Evolutionary conservation across 805 yeast species (phyloP), one percentile per base, ranked within the genome.

Genomic region (Kazachstania bromeliacearum): DNA sequence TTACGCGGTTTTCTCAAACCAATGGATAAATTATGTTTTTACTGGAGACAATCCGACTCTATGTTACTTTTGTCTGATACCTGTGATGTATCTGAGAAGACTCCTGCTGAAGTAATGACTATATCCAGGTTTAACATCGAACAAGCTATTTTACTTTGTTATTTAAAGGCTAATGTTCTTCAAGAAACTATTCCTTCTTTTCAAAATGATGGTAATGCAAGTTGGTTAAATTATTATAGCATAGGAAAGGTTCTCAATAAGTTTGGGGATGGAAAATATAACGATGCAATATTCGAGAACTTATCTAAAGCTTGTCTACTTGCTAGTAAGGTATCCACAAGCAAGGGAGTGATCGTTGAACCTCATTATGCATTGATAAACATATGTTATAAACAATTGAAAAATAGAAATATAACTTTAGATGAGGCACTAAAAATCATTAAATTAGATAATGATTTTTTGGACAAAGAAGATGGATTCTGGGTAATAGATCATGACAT

Each of bases 311-410:
- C 85, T 0, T 71, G 79, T 39, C 30, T 39, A 0, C 36, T 67
- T 4, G 73, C 79, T 0, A 43, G 49, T 7, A 55, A 49, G 5
- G 25, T 30, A 6, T 50, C 62, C 2, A 54, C 69, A 2, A 46
- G 57, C 4, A 63, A 65, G 33, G 92, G 81, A 27, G 68, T 71
- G 1, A 63, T 79, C 2, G 60, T 88, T 30, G 96, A 88, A 48
- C 89, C 96, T 0, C 87, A 81, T 50, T 87, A 85, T 49, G 64
- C 67, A 30, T 54, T 80, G 3, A 68, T 82, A 28, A 68, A 84
- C 0, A 41, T 71, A 23, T 49, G 73, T 4, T 77, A 70, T 59
- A 87, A 87, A 52, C 67, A 68, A 33, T 73, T 68, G 7, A 63
- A 60, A 25, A 15, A 24, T 0, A 69, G 57, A 0, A 36, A 51